Base-by-base conservation (phyloP, 2,329 filamentous ascomycete species). In the Mycosphaerella arachidis region DNA sequence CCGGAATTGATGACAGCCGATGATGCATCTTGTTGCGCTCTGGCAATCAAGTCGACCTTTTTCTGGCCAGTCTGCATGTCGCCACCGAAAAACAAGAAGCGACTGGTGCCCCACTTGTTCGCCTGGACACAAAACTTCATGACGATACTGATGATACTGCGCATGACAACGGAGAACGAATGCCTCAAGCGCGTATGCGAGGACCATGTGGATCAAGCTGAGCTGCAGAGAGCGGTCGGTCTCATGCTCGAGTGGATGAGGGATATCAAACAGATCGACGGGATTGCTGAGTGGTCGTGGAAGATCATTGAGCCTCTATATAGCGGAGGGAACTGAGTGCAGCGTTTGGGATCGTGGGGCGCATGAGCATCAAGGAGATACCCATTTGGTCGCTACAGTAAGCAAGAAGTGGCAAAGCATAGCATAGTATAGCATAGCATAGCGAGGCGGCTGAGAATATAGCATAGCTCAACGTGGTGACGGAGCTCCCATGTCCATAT, bases 111-210 rank as follows among this genome's bases (percentile, higher is more conserved):
- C 0, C 81, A 82, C 58, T 67, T 83, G 1, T 86, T 85, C 67
- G 83, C 84, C 56, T 87, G 84, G 81, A 84, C 83, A 8, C 84
- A 86, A 64, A 85, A 85, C 61, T 77, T 87, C 46, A 76, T 87
- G 48, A 81, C 81, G 3, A 81, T 86, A 27, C 73, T 87, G 27
- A 66, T 87, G 50, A 75, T 87, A 18, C 68, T 87, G 37, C 80
- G 84, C 48, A 74, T 86, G 63, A 81, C 81, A 12, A 76, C 75
- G 18, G 79, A 82, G 58, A 79, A 83, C 48, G 77, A 78, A 1
- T 78, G 82, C 58, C 68, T 87, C 43, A 67, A 72, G 27, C 73
- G 77, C 24, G 82, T 86, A 58, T 76, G 81, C 45, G 73, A 76
- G 13, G 76, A 78, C 13, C 69, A 82, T 40, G 84, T 86, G 61